Base-by-base conservation (phyloP, 2,329 filamentous ascomycete species). In the Pseudofabraea citricarpa region DNA sequence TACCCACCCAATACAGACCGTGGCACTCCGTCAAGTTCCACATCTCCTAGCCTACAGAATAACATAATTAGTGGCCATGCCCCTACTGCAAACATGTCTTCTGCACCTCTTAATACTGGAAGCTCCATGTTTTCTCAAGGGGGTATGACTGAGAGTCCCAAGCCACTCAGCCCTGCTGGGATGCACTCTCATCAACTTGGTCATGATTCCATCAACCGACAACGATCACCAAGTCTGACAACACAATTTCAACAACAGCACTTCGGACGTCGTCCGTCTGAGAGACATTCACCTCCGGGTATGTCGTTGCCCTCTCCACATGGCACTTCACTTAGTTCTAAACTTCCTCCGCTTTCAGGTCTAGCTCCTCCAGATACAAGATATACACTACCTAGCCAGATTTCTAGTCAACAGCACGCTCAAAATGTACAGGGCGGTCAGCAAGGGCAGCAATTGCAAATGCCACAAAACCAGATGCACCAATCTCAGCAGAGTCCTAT, bases 91-190 rank as follows among this genome's bases (percentile, higher is more conserved):
- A 76, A 70, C 55, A 65, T 74, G 24, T 71, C 73, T 3, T 73
- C 72, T 12, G 54, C 72, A 40, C 68, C 73, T 6, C 59, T 73
- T 21, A 66, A 66, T 41, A 65, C 67, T 32, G 68, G 68, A 40
- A 49, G 54, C 50, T 52, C 70, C 15, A 75, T 90, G 51, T 94
- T 88, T 60, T 76, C 81, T 7, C 82, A 89, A 51, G 76, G 78
- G 41, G 66, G 68, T 42, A 86, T 95, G 70, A 93, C 86, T 3
- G 89, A 95, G 64, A 94, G 87, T 52, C 89, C 90, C 0, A 94
- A 90, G 59, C 85, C 90, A 4, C 71, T 95, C 31, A 90, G 83
- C 47, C 85, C 85, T 15, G 71, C 48, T 13, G 58, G 71, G 45
- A 68, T 71, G 50, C 69, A 73, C 48, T 59, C 66, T 16, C 71